Evolutionary conservation across 441 rosid genomes (phyloP).

Genomic region (Gossypium schwendimanii): DNA sequence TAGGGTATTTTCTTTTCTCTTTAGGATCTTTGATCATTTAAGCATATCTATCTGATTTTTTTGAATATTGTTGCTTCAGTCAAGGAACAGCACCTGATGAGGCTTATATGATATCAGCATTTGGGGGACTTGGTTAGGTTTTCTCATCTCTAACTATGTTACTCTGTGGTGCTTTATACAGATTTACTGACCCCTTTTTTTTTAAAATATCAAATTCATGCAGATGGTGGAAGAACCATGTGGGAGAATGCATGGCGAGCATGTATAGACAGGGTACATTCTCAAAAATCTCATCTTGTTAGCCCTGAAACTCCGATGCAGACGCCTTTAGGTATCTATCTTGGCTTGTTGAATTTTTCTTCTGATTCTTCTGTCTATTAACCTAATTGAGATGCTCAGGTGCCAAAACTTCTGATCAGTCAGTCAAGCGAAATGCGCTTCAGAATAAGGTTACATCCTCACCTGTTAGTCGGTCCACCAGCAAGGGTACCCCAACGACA

Average conservation of each 20-base stretch:
- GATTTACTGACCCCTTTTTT: conserved; percentile 17
- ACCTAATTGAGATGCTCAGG: conserved; percentile 26
- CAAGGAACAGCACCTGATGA: conserved; percentile 92
- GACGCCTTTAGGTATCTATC: conserved; percentile 55
- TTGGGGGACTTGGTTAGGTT: conserved; percentile 83
- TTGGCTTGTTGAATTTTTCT: conserved; percentile 8
- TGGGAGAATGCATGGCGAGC: conserved; percentile 88
- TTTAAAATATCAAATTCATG: background rate
- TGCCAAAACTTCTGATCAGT: conserved; percentile 46
- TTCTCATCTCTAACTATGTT: conserved; percentile 10
- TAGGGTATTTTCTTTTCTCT: background rate
- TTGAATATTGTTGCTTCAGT: conserved; percentile 41
- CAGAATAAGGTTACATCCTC: conserved; percentile 49
- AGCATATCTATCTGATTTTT: conserved; percentile 10
- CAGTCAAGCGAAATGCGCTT: conserved; percentile 39
- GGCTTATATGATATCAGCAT: conserved; percentile 92
- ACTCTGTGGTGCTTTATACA: background rate
- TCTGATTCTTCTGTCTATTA: conserved; percentile 1
- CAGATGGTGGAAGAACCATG: conserved; percentile 75
- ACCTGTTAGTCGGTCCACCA: conserved; percentile 46
- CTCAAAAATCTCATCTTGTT: conserved; percentile 43
- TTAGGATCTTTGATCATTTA: background rate
- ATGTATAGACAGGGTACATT: conserved; percentile 54
- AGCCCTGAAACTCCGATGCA: conserved; percentile 67
- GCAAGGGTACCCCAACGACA: conserved; percentile 48